Evolutionary conservation across 2,329 filamentous ascomycete species (phyloP).

Genomic region (Verticillium alfalfae): DNA sequence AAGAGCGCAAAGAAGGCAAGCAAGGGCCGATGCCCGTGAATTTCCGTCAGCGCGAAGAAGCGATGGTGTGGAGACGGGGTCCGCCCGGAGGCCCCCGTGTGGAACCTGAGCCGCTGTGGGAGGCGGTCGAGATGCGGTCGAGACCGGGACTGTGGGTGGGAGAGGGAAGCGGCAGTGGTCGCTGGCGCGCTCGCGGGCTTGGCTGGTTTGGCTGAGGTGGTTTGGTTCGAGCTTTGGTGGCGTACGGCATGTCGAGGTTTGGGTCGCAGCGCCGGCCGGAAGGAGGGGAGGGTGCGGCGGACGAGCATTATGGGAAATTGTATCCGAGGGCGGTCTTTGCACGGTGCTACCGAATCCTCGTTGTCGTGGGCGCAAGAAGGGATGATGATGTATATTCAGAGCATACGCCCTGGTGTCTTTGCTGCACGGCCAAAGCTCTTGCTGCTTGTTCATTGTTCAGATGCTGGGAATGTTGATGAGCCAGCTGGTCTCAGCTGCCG

Average conservation of each 20-base stretch:
- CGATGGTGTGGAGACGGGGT: conserved; percentile 78
- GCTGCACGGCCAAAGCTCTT: background rate
- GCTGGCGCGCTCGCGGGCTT: background rate
- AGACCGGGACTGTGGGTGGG: conserved; percentile 23
- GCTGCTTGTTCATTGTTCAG: background rate
- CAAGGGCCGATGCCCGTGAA: conserved; percentile 78
- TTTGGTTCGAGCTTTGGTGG: background rate
- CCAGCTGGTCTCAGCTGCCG: background rate
- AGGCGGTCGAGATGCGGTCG: conserved; percentile 46
- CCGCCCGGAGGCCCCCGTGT: conserved; percentile 67
- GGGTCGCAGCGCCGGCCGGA: background rate
- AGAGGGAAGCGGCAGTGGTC: background rate
- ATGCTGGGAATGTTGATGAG: too few species aligned
- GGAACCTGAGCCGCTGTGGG: conserved; percentile 61
- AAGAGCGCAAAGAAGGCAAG: conserved; percentile 70
- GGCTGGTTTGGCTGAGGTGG: background rate
- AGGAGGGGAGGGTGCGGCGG: background rate
- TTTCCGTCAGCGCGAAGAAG: conserved; percentile 88
- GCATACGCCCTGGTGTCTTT: background rate
- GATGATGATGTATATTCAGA: too few species aligned
- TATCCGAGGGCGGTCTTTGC: background rate
- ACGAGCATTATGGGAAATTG: background rate
- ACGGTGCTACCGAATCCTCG: background rate
- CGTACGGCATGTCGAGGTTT: background rate
- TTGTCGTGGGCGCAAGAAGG: too few species aligned